Percentiles rank a stretch among this genome's conserved stretches.
Conservation (phyloP, 139 green algal species). For the Tetraselmis striata region DNA sequence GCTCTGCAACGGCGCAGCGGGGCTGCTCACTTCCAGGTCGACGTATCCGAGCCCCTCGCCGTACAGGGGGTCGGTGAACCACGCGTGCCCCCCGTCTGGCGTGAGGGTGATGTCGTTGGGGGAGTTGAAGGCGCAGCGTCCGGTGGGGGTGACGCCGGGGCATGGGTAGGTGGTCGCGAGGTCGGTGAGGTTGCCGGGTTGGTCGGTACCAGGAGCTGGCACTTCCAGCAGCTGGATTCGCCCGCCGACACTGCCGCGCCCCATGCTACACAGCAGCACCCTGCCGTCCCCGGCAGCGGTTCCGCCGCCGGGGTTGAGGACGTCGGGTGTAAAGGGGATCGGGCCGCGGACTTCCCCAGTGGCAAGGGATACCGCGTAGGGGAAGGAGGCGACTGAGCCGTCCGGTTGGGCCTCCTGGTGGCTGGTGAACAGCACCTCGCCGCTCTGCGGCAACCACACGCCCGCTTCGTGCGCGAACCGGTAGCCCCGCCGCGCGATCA, state of each 20-base stretch:
- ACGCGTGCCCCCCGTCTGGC: background rate
- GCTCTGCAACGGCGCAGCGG: no score
- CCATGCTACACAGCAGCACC: background rate
- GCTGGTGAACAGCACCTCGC: background rate
- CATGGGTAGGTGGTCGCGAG: background rate
- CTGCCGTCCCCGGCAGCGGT: background rate
- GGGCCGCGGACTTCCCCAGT: background rate
- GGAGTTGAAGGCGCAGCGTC: background rate
- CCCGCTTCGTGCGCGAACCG: background rate
- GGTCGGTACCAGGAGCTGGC: background rate
- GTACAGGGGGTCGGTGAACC: background rate
- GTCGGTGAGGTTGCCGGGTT: background rate
- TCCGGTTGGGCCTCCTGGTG: background rate
- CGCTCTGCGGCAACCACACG: background rate
- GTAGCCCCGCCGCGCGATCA: background rate
- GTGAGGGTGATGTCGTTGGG: background rate
- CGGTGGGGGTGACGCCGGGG: background rate
- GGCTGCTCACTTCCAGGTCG: background rate
- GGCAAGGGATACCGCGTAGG: background rate
- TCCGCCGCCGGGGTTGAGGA: background rate
- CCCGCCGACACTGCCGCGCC: background rate
- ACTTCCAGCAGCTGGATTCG: background rate
- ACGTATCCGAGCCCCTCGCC: background rate
- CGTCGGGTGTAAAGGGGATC: background rate
- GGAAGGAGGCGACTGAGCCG: background rate